Conservation (phyloP, 768 basidiomycete genomes). For the Collybia mongolica region DNA sequence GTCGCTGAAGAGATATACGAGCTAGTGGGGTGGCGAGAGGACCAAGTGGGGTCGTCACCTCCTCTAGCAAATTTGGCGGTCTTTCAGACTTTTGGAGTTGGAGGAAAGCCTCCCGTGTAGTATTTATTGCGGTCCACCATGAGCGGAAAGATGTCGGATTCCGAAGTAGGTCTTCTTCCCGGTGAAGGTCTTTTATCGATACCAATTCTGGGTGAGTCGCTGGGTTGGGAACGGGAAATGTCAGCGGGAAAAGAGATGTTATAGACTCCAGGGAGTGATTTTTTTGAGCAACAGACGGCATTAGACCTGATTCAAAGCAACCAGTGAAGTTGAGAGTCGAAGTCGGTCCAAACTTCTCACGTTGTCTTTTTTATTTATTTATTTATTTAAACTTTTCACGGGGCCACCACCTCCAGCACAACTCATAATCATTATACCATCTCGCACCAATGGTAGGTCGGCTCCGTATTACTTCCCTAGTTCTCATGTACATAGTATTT, state of each 20-base stretch:
- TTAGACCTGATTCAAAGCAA: slow-evolving; percentile 19
- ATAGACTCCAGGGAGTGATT: slow-evolving; percentile 46
- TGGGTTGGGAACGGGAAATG: slow-evolving; percentile 82
- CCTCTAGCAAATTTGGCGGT: slow-evolving; percentile 43
- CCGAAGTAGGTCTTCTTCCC: slow-evolving; percentile 91
- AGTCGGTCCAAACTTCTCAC: slow-evolving; percentile 8
- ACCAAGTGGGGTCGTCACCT: slow-evolving; percentile 64
- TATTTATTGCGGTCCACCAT: slow-evolving; percentile 88
- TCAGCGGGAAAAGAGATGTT: slow-evolving; percentile 72
- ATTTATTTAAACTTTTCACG: too few relatives aligned
- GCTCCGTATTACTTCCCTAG: slow-evolving; percentile 1
- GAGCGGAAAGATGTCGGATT: slow-evolving; percentile 90
- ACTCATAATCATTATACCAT: neutral
- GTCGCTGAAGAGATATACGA: slow-evolving; percentile 75
- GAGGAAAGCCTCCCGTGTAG: slow-evolving; percentile 64
- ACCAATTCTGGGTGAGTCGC: slow-evolving; percentile 76
- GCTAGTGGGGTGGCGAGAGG: slow-evolving; percentile 73
- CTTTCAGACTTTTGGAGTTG: slow-evolving; percentile 58
- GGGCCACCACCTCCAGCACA: neutral
- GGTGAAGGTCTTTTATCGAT: slow-evolving; percentile 69
- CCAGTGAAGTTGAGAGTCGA: neutral
- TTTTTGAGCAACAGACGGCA: slow-evolving; percentile 58
- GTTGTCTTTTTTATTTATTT: neutral
- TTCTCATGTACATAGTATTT: neutral
- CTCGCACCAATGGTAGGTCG: slow-evolving; percentile 13